Conservation (phyloP, 805 yeast species). For the Teunomyces funiuensis region DNA sequence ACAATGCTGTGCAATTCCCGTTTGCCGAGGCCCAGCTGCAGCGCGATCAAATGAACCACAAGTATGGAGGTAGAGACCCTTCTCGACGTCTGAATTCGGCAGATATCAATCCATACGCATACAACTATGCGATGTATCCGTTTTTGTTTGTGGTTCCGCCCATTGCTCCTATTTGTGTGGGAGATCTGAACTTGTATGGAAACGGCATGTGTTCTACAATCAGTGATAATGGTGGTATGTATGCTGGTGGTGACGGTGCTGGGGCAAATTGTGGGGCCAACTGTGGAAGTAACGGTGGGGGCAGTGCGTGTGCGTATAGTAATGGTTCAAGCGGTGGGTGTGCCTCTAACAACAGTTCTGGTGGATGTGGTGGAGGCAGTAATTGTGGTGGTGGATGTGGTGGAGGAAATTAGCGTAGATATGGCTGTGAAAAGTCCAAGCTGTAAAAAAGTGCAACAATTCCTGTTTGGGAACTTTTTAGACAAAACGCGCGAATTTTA, state of each 20-base stretch:
- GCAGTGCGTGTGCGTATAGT: no score
- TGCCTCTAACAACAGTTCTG: neutral
- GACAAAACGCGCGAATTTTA: no score
- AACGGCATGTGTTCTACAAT: conserved; percentile 11
- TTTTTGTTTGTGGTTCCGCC: conserved; percentile 13
- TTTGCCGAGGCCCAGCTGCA: conserved; percentile 4
- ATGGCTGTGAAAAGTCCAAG: no score
- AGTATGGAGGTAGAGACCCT: conserved; percentile 6
- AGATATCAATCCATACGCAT: neutral
- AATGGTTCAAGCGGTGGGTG: neutral
- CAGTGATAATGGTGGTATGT: conserved; percentile 9
- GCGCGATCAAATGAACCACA: conserved; percentile 2
- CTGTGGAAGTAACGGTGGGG: neutral
- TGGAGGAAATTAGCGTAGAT: no score
- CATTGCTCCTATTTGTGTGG: conserved; percentile 2
- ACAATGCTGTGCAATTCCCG: conserved; percentile 13
- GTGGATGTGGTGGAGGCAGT: neutral
- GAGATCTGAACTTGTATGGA: conserved; percentile 7
- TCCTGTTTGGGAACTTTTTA: no score
- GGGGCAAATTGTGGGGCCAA: conserved; percentile 1
- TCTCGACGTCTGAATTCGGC: no score
- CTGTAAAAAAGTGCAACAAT: no score
- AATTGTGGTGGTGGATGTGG: neutral
- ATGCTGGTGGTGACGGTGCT: conserved; percentile 8
- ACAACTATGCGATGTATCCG: conserved; percentile 7